Base-by-base conservation (phyloP, 148 eudicot species). In the Rhododendron simsii region DNA sequence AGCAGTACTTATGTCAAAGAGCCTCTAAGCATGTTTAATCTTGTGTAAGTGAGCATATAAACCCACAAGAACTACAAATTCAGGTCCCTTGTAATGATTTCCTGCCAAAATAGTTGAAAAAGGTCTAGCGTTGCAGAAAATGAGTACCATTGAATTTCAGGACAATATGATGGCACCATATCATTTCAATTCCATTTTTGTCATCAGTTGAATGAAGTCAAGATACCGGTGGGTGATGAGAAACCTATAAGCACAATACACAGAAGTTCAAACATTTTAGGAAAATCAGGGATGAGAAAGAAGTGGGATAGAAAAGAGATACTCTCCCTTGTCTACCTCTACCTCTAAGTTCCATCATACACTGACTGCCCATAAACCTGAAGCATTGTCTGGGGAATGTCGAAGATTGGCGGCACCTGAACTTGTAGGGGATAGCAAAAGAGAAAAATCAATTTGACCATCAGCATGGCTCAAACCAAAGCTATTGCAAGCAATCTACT, bases 221-320 rank as follows among this genome's bases (percentile, higher is more conserved):
- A 51, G 93, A 80, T 21, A 96, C 95, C 0, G 98, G 96, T 26
- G 98, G 98, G 87, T 96, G 98, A 90, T 96, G 98, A 10, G 98
- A 94, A 83, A 95, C 96, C 98, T 95, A 87, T 86, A 88, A 44
- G 23, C 71, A 86, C 44, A 30, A 85, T 57, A 21, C 87, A 30
- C 50, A 16, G 4, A 41, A 41, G 44, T 41, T 76, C 41, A 11
- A 7, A 65, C 35, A 21, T 1, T 55, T 37, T 23, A 28, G 83
- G 1, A 75, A 82, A 71, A 10, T 21, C 39, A 37, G 28, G 39
- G 78, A 30, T 8, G 20, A 71, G 39, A 71, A 71, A 41, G 44
- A 41, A 41, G 41, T 71, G 44, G 16, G 37, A 33, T 33, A 30
- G 0, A 30, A 30, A 30, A 30, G 30, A 30, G 30, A 30, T 30